Evolutionary conservation across 495 filamentous ascomycete genomes (phyloP).

Genomic region (Penicillium diatomitis): DNA sequence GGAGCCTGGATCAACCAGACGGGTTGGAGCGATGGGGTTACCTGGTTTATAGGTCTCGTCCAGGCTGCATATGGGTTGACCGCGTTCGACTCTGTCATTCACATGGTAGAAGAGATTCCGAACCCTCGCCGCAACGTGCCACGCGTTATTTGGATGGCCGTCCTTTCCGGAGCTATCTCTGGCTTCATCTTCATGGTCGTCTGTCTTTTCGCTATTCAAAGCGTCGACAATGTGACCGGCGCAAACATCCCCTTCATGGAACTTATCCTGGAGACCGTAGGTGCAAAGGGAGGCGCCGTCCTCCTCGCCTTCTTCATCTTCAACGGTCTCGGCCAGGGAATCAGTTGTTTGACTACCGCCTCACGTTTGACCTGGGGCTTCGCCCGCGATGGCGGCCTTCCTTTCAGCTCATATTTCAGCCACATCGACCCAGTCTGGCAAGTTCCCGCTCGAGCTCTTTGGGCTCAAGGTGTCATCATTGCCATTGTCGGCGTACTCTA

Average conservation of each 20-base stretch:
- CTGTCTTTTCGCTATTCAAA: slow-evolving; percentile 62
- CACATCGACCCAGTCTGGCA: slow-evolving; percentile 35
- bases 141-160: slow-evolving; percentile 32
- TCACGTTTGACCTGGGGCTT: slow-evolving; percentile 47
- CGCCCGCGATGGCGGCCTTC: slow-evolving; percentile 48
- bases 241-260: slow-evolving; percentile 39
- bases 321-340: slow-evolving; percentile 37
- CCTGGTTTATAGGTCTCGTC: slow-evolving; percentile 54
- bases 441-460: slow-evolving; percentile 35
- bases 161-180: slow-evolving; percentile 40
- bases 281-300: slow-evolving; percentile 26
- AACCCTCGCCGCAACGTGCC: slow-evolving; percentile 34
- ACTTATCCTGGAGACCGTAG: slow-evolving; percentile 33
- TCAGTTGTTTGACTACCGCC: slow-evolving; percentile 40
- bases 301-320: slow-evolving; percentile 40
- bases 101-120: slow-evolving; percentile 48
- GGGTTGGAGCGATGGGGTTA: slow-evolving; percentile 53
- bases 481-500: slow-evolving; percentile 36
- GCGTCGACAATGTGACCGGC: slow-evolving; percentile 48
- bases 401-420: slow-evolving; percentile 33
- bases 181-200: slow-evolving; percentile 68
- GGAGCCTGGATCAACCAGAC: slow-evolving; percentile 51
- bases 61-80: slow-evolving; percentile 54
- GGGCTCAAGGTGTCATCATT: slow-evolving; percentile 35
- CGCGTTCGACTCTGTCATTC: slow-evolving; percentile 54